Evolutionary conservation across 495 filamentous ascomycete species (phyloP).

Genomic region (Recurvomyces mirabilis): DNA sequence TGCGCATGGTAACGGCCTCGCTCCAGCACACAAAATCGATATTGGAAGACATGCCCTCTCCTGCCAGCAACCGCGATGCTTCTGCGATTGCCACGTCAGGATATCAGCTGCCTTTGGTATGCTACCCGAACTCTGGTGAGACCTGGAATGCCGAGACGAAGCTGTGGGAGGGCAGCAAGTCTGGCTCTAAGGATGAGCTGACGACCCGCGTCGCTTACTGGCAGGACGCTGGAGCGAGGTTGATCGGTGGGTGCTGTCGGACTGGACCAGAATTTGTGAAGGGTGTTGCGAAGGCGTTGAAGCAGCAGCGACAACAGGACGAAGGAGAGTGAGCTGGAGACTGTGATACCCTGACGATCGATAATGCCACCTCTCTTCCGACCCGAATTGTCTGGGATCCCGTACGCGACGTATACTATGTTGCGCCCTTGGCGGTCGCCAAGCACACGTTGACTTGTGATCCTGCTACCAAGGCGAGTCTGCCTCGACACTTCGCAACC

Average conservation of each 20-base stretch:
- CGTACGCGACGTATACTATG: too few relatives aligned
- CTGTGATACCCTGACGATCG: too few relatives aligned
- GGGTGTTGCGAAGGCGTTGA: conserved; percentile 4
- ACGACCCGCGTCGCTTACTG: conserved; percentile 3
- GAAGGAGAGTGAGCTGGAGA: too few relatives aligned
- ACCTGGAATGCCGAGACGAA: conserved; percentile 22
- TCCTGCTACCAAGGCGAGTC: too few relatives aligned
- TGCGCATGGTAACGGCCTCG: conserved; percentile 12
- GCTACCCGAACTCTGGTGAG: conserved; percentile 32
- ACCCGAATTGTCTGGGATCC: too few relatives aligned
- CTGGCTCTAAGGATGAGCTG: neutral
- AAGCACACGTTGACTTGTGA: too few relatives aligned
- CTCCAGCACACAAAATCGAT: conserved; percentile 10
- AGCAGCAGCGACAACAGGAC: too few relatives aligned
- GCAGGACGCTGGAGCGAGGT: conserved; percentile 14
- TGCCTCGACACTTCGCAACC: too few relatives aligned
- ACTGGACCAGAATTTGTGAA: conserved; percentile 22
- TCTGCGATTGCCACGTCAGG: neutral
- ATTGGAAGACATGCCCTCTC: neutral
- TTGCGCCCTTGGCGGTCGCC: too few relatives aligned
- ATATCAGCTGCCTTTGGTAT: conserved; percentile 17
- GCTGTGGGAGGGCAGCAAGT: conserved; percentile 16
- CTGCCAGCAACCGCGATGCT: neutral
- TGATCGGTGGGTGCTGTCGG: conserved; percentile 29
- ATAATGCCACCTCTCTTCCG: too few relatives aligned